phyloP scores from a whole-genome alignment of 139 green algal species.

The Coelastrella sp. region DNA sequence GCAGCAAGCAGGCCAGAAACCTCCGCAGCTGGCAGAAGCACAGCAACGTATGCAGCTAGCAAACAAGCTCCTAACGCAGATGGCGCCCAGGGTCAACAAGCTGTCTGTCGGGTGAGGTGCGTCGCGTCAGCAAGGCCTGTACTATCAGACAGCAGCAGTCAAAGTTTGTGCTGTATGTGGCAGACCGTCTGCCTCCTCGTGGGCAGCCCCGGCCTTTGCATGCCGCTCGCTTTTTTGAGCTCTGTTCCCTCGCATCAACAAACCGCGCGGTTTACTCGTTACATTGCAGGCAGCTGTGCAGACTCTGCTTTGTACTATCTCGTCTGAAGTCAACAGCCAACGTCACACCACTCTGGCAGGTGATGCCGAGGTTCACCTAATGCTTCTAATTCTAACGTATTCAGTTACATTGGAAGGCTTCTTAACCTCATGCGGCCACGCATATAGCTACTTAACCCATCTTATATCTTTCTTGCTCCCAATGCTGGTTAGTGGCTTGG shows the following conservation, averaged over 20 bases:
- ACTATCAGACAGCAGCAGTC: not conserved
- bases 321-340: slow-evolving; percentile 9
- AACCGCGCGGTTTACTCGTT: not conserved
- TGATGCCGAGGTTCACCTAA: not conserved
- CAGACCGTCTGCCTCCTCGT: not conserved
- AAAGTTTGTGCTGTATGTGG: no score
- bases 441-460: no score
- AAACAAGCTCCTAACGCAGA: not conserved
- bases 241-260: no score
- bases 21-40: not conserved
- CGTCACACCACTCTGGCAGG: slow-evolving; percentile 1
- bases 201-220: no score
- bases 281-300: not conserved
- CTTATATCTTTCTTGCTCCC: no score
- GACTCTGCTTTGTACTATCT: not conserved
- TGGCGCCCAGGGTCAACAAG: not conserved
- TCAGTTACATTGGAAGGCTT: no score
- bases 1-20: not conserved
- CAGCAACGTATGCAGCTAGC: slow-evolving; percentile 10
- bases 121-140: not conserved
- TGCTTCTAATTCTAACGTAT: no score
- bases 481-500: no score
- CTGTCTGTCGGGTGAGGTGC: slow-evolving; percentile 2
- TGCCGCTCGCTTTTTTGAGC: no score
- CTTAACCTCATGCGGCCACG: no score